Base-by-base conservation (phyloP, 2,329 filamentous ascomycete genomes). In the Aspergillus pseudoviridinutans region DNA sequence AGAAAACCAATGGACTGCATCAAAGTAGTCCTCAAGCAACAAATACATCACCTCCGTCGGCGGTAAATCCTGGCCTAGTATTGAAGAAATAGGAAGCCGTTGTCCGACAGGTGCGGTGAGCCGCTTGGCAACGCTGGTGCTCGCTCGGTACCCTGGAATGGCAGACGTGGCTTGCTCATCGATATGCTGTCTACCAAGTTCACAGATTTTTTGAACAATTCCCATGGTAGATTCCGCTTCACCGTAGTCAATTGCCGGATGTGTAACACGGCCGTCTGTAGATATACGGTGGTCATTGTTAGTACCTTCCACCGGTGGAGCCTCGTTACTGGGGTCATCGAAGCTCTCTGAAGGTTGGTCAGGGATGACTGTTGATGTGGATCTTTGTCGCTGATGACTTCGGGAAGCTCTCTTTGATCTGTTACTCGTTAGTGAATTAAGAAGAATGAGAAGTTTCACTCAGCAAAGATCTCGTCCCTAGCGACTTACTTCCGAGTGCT, bases 1-100 rank as follows among this genome's bases (percentile, higher is more conserved):
- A 17, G 76, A 78, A 54, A 79, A 78, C 76, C 76, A 79, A 61
- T 78, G 76, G 17, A 79, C 71, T 1, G 74, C 63, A 51, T 72
- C 67, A 53, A 78, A 76, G 51, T 78, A 79, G 20, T 74, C 69
- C 55, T 77, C 74, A 9, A 79, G 50, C 1, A 77, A 63, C 20
- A 64, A 55, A n/a, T 67, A 58, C 46, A 74, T 66, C 5, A 69
- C 46, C 1, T 70, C 58, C 9, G 62, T 58, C 1, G 68, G 46
- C 5, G 75, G 75, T 14, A 77, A 54, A 6, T 63, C 50, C 44
- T 61, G 61, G 3, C 66, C 66, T 7, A 76, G 32, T 2, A 74
- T 61, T 28, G 63, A 59, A 22, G 64, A 58, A n/a, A 71, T 66
- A 4, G 65, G 62, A 7, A 61, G 53, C 17, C 66, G 62, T 42